phyloP scores from a whole-genome alignment of 2,329 filamentous ascomycete genomes.

The Periconia digitata region DNA sequence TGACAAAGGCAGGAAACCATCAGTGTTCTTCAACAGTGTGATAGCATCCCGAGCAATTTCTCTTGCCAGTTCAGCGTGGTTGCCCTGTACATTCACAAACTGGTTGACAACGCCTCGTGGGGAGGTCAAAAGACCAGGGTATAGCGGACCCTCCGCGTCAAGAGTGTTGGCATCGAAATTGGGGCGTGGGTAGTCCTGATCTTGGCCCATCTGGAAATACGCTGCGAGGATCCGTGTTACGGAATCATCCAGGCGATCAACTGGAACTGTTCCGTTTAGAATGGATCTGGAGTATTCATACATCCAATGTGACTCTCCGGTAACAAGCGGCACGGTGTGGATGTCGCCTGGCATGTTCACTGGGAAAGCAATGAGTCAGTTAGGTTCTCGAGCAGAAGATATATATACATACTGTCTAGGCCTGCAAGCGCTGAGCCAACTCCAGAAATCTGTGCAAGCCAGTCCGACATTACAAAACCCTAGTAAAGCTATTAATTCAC shows the following conservation, averaged over 20 bases:
- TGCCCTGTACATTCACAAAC: constrained; percentile 62
- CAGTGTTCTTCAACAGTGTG: constrained; percentile 65
- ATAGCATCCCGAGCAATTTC: constrained; percentile 58
- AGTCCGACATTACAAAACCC: constrained; percentile 86
- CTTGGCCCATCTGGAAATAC: constrained; percentile 68
- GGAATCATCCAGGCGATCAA: constrained; percentile 86
- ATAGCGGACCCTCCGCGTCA: constrained; percentile 37
- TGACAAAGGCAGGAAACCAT: constrained; percentile 56
- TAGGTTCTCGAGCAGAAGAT: too few species aligned
- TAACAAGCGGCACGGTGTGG: constrained; percentile 46
- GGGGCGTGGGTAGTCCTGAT: constrained; percentile 46
- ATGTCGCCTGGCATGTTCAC: constrained; percentile 76
- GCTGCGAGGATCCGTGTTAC: constrained; percentile 80
- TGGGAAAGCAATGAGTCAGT: too few species aligned
- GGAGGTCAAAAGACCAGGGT: constrained; percentile 52
- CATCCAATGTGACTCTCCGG: constrained; percentile 64
- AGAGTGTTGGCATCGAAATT: constrained; percentile 42
- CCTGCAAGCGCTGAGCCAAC: constrained; percentile 78
- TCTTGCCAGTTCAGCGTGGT: constrained; percentile 55
- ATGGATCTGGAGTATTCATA: constrained; percentile 72
- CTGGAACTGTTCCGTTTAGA: constrained; percentile 79
- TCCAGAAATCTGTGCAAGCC: constrained; percentile 81
- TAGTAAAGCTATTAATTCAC: too few species aligned
- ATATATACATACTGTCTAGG: too few species aligned
- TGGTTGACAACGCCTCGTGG: constrained; percentile 68